These are phyloP conservation scores for Closterium sp. DNA, from an alignment of 139 green algal species.

Conservation along the genomic window DNA sequence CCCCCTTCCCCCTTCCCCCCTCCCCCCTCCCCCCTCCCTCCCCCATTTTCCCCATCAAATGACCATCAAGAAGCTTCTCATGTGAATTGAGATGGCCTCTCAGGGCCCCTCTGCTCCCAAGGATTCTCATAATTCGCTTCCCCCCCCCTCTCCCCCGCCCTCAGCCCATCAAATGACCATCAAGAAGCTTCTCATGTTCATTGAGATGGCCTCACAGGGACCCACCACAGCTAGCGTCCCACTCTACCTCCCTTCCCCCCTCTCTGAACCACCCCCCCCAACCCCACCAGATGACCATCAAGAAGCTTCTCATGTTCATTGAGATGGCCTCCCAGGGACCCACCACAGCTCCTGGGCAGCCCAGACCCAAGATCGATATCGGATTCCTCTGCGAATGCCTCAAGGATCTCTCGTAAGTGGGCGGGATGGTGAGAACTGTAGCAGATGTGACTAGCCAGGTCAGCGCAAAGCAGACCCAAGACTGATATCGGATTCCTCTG, in stretches of 20 bases:
- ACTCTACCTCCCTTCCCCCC: background rate
- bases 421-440: too few relatives aligned
- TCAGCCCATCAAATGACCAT: conserved; percentile 73
- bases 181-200: conserved; percentile 94
- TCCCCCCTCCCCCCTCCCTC: too few relatives aligned
- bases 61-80: background rate
- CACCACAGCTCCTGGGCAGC: background rate
- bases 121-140: conserved; percentile 51
- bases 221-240: background rate
- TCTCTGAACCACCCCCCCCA: background rate
- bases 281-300: background rate
- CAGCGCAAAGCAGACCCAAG: background rate
- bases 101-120: conserved; percentile 16
- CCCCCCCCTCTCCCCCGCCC: conserved; percentile 30
- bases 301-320: background rate
- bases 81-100: background rate
- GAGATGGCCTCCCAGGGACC: background rate
- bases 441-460: background rate
- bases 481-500: background rate
- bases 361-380: conserved; percentile 17
- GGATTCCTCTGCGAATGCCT: conserved; percentile 10
- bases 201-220: conserved; percentile 82
- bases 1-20: background rate
- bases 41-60: background rate
- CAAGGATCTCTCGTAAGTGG: background rate